These are phyloP conservation scores for Ophiostoma angusticollis DNA, from an alignment of 2,329 filamentous ascomycete genomes.

Conservation along the genomic window DNA sequence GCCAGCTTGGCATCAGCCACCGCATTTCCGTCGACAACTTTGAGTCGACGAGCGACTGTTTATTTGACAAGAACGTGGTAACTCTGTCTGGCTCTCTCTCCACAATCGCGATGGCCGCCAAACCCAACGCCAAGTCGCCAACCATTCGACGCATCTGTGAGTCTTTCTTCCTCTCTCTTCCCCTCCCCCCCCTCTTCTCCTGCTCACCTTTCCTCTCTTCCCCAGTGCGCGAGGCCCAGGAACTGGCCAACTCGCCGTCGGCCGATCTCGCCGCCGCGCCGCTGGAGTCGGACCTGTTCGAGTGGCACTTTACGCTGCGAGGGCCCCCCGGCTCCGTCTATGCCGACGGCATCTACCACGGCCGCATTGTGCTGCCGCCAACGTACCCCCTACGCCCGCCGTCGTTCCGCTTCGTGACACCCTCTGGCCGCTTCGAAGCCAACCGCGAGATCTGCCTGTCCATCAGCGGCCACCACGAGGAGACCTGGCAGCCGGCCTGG, in stretches of 20 bases:
- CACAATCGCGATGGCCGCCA: constrained; percentile 30
- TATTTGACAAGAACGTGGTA: too few relatives aligned
- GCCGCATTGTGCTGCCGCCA: constrained; percentile 80
- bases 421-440: constrained; percentile 83
- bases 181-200: constrained; percentile 19
- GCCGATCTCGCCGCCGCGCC: constrained; percentile 77
- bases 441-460: constrained; percentile 94
- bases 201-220: constrained; percentile 1
- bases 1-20: constrained; percentile 4
- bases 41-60: too few relatives aligned
- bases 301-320: constrained; percentile 97
- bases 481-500: constrained; percentile 98
- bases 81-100: not conserved
- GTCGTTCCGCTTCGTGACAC: constrained; percentile 89
- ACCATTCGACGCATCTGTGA: constrained; percentile 74
- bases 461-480: constrained; percentile 91
- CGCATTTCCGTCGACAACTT: too few relatives aligned
- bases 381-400: constrained; percentile 87
- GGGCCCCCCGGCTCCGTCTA: constrained; percentile 76
- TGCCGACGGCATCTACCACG: constrained; percentile 78
- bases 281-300: constrained; percentile 80
- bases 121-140: constrained; percentile 63
- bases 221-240: constrained; percentile 76
- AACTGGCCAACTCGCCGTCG: constrained; percentile 68
- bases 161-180: not conserved